Conservation (phyloP, 2,329 filamentous ascomycete genomes). For the Aspergillus fumigatus region DNA sequence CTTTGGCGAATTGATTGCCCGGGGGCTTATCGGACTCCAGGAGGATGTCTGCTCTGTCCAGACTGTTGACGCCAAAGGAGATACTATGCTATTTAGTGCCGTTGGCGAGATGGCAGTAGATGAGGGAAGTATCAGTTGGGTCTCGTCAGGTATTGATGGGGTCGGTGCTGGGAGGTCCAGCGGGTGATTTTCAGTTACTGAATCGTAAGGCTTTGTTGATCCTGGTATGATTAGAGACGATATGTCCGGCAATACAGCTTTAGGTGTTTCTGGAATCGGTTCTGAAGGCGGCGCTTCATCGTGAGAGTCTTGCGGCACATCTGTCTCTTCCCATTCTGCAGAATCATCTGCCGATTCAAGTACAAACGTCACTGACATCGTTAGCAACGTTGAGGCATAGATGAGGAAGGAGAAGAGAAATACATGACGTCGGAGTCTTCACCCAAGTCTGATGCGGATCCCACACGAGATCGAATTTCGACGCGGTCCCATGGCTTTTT, state of each 20-base stretch:
- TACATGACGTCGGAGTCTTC: conserved; percentile 21
- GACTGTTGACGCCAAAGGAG: conserved; percentile 12
- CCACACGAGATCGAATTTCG: conserved; percentile 28
- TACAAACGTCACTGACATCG: conserved; percentile 23
- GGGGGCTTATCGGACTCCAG: conserved; percentile 11
- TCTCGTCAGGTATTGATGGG: conserved; percentile 4
- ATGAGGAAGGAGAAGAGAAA: not conserved
- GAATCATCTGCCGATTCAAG: conserved; percentile 19
- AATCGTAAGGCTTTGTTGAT: not conserved
- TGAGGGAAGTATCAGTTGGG: not conserved
- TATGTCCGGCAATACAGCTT: not conserved
- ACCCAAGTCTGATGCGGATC: conserved; percentile 30
- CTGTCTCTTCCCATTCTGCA: conserved; percentile 3
- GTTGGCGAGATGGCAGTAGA: conserved; percentile 13
- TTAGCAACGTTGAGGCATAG: not conserved
- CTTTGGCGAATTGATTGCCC: conserved; percentile 4
- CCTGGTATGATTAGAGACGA: not conserved
- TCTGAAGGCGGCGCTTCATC: not conserved
- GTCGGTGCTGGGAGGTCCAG: not conserved
- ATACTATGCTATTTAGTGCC: conserved; percentile 1
- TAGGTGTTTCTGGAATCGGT: not conserved
- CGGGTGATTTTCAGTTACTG: not conserved
- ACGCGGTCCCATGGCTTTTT: conserved; percentile 21
- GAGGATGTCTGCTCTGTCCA: conserved; percentile 10
- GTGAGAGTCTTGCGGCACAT: not conserved